Conservation (phyloP, 345 rosid species). For the Syzygium oleosum region DNA sequence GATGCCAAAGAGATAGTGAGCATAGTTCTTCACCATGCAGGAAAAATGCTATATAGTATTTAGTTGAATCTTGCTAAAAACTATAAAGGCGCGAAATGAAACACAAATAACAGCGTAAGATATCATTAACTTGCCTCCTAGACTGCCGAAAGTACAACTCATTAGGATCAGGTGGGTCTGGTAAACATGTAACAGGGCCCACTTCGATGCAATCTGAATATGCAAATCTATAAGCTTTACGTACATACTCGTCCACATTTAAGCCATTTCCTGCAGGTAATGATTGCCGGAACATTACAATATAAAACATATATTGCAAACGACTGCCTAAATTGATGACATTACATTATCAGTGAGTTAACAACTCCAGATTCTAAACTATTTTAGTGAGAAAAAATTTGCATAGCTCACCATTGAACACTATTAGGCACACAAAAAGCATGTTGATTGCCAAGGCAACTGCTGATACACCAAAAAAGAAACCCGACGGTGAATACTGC, state of each 20-base stretch:
- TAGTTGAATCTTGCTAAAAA: neutral
- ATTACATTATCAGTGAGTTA: neutral
- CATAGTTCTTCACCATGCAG: neutral
- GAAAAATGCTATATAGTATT: neutral
- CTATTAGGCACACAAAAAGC: constrained; percentile 98
- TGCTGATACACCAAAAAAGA: constrained; percentile 98
- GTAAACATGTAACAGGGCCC: constrained; percentile 85
- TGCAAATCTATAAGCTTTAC: constrained; percentile 96
- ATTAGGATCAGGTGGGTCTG: constrained; percentile 94
- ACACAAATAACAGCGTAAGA: neutral
- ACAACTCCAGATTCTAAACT: neutral
- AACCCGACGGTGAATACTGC: constrained; percentile 94
- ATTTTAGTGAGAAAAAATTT: neutral
- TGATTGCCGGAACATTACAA: constrained; percentile 1
- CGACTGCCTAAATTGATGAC: neutral
- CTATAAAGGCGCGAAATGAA: neutral
- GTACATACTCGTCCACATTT: constrained; percentile 97
- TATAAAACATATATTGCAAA: neutral
- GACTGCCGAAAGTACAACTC: constrained; percentile 95
- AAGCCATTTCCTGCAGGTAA: constrained; percentile 77
- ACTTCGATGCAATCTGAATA: constrained; percentile 94
- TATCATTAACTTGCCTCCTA: constrained; percentile 45
- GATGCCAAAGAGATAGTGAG: neutral
- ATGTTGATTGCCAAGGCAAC: constrained; percentile 95
- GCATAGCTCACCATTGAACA: constrained; percentile 79